Conservation (phyloP, 495 filamentous ascomycete genomes). For the Penicillium egyptiacum region DNA sequence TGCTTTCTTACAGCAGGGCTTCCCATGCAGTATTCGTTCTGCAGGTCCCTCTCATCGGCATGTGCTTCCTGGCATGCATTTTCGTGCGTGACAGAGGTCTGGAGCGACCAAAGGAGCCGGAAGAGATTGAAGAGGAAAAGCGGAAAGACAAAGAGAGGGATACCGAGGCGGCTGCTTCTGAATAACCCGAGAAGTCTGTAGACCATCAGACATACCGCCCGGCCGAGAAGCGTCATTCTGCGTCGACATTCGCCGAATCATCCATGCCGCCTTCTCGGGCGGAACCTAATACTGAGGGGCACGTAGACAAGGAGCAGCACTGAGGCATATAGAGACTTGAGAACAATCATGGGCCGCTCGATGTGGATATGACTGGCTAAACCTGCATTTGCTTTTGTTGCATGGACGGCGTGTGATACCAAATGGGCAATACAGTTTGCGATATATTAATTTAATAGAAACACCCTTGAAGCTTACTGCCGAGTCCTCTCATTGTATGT, state of each 20-base stretch:
- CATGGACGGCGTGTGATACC: conserved; percentile 20
- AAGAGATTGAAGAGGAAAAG: conserved; percentile 37
- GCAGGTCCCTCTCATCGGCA: conserved; percentile 55
- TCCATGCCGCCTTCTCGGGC: conserved; percentile 21
- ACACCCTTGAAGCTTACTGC: background rate
- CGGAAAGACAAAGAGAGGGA: conserved; percentile 21
- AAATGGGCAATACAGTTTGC: conserved; percentile 4
- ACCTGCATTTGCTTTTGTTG: conserved; percentile 4
- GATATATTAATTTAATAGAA: conserved; percentile 2
- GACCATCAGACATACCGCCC: background rate
- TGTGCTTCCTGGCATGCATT: conserved; percentile 51
- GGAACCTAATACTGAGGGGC: conserved; percentile 1
- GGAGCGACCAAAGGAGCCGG: conserved; percentile 49
- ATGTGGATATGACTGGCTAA: background rate
- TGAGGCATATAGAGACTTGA: background rate
- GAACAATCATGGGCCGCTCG: background rate
- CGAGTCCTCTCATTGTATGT: background rate
- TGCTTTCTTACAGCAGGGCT: conserved; percentile 52
- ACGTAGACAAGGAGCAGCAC: conserved; percentile 9
- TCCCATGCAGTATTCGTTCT: conserved; percentile 55
- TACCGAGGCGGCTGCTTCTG: conserved; percentile 20
- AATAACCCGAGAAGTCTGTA: conserved; percentile 2
- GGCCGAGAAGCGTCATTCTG: conserved; percentile 20
- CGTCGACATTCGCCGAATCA: conserved; percentile 25
- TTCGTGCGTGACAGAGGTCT: conserved; percentile 57